Base-by-base conservation (phyloP, 139 green algal genomes). In the Pseudopediastrum boryanum region DNA sequence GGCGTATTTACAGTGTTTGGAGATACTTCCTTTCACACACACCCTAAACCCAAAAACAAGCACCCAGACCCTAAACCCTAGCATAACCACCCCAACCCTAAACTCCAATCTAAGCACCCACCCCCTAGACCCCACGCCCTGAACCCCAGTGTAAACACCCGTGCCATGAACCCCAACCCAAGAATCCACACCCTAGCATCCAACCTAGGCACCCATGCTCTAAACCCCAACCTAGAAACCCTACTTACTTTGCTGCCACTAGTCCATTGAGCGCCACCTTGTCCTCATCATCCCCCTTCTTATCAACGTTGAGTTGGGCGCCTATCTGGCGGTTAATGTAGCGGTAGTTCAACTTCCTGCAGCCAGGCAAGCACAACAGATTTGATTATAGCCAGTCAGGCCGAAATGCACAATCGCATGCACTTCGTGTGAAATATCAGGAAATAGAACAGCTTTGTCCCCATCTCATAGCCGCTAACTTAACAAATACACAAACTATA, bases 201-300 rank as follows among this genome's bases (percentile, higher is more conserved):
- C 12, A 70, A 42, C 9, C 19, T 13, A 43, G 62, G n/a, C 13
- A 46, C 12, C 27, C n/a, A 13, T 10, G 8, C 29, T 16, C 62
- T 23, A 33, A 10, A 43, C n/a, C 62, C 27, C 23, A 4, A 68
- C 13, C 31, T 29, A 10, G n/a, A n/a, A n/a, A 75, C n/a, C 8
- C 19, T 21, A 54, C 72, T 51, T 63, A 85, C 75, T 61, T 78
- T 23, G 75, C 78, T 0, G 51, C 61, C 13, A 85, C 69, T 2
- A 89, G 83, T 23, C 73, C 79, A 51, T 62, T 44, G n/a, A 59
- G 41, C 33, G 82, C 75, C 41, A 84, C 61, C 36, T 74, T 25
- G 4, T 69, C 31, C 13, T 74, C 46, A n/a, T n/a, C n/a, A n/a
- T n/a, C n/a, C n/a, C n/a, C n/a, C 36, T 61, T 6, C 21, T 65